phyloP scores from a whole-genome alignment of 768 basidiomycete genomes.

The Suillus clintonianus region DNA sequence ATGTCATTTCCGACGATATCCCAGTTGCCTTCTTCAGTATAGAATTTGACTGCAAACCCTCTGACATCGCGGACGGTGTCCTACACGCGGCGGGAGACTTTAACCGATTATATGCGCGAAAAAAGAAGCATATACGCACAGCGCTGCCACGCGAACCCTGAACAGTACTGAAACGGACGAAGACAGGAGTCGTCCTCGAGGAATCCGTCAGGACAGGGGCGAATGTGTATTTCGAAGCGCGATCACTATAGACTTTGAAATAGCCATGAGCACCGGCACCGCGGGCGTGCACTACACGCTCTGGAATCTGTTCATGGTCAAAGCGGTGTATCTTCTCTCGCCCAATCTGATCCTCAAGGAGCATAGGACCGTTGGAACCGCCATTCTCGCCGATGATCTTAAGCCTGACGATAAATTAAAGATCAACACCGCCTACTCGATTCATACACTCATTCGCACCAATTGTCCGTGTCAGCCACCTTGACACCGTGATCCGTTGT shows the following conservation, averaged over 20 bases:
- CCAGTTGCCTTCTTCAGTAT: constrained; percentile 85
- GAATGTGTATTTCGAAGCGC: constrained; percentile 69
- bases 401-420: constrained; percentile 43
- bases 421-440: constrained; percentile 7
- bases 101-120: not conserved
- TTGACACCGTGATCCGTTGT: constrained; percentile 67
- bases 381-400: constrained; percentile 43
- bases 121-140: constrained; percentile 41
- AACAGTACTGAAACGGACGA: constrained; percentile 86
- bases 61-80: constrained; percentile 83
- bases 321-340: constrained; percentile 79
- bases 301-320: constrained; percentile 89
- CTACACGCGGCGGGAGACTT: constrained; percentile 28
- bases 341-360: constrained; percentile 77
- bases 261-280: constrained; percentile 82
- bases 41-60: constrained; percentile 84
- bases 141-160: constrained; percentile 82
- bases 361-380: constrained; percentile 58
- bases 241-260: constrained; percentile 72
- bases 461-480: constrained; percentile 64
- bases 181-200: constrained; percentile 70
- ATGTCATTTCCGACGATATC: constrained; percentile 86
- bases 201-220: constrained; percentile 76
- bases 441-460: constrained; percentile 36
- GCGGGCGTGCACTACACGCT: constrained; percentile 74